Evolutionary conservation across 768 basidiomycete species (phyloP), one percentile per base, ranked within the genome.

Genomic region (Leccinum disarticulatum): DNA sequence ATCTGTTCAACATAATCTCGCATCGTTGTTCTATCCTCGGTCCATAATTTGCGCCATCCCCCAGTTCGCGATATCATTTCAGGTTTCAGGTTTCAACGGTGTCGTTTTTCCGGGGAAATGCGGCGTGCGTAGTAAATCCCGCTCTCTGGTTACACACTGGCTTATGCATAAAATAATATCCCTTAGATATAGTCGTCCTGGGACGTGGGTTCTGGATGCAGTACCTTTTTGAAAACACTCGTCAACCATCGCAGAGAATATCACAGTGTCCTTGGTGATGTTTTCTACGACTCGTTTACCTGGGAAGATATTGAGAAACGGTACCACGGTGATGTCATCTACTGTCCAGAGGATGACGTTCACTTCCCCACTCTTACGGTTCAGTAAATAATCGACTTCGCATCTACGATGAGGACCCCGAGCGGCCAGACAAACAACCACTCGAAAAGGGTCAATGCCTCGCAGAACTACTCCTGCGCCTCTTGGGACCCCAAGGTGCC

Each of bases 401-500:
- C 84, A 3, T 74, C 80, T 52, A 78, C 79, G 58, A 80, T 80
- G 33, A 83, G 82, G 30, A 77, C 77, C 0, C 77, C 78, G 1
- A 73, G 70, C 31, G 68, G 66, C 5, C 75, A 75, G 17, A 4
- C 35, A 7, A 38, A 52, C 1, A 14, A 49, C 8, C 58, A 53
- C 27, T 58, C 61, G 47, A 79, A 47, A 71, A 65, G 14, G 69
- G 75, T 30, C 61, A 77, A 52, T 60, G 75, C 33, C 60, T 71
- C 11, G 0, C 78, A 0, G 84, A 89, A 52, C 75, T 87, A 3
- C 71, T 87, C 22, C 77, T 80, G 68, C 85, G 86, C 0, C 80
- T 91, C 31, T 92, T 94, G 64, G 93, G 93, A 13, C 80, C 96
- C 63, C 76, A 78, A 3, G 90, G 91, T 67, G 86, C 83, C 3